Conservation (phyloP, 768 basidiomycete genomes). For the Leccinum fibrillosum region DNA sequence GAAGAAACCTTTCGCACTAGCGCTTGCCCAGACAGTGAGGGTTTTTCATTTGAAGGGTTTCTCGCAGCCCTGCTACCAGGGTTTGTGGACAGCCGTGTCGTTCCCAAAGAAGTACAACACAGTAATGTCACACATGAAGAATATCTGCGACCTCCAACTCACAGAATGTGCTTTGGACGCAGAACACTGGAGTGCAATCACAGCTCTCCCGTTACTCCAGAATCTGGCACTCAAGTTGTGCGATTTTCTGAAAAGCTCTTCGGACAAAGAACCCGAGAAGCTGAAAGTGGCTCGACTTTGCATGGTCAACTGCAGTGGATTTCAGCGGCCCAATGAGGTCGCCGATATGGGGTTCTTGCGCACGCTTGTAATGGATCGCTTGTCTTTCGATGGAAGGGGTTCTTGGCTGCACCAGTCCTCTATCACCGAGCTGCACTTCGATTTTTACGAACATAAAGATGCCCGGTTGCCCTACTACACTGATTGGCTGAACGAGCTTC, state of each 20-base stretch:
- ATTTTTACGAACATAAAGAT: not conserved
- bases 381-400: not conserved
- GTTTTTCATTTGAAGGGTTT: conserved; percentile 1
- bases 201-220: conserved; percentile 12
- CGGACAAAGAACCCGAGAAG: not conserved
- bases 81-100: not conserved
- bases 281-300: not conserved
- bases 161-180: conserved; percentile 3
- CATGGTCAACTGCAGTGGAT: not conserved
- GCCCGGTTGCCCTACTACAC: not conserved
- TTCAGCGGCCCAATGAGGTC: not conserved
- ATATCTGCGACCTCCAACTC: conserved; percentile 15
- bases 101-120: conserved; percentile 1
- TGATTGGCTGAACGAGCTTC: not conserved
- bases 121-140: conserved; percentile 14
- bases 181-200: conserved; percentile 16
- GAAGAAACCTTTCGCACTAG: not conserved
- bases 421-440: not conserved
- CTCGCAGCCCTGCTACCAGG: not conserved
- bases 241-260: not conserved
- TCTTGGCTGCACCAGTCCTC: not conserved
- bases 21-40: not conserved
- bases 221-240: conserved; percentile 10
- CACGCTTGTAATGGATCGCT: not conserved
- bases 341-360: not conserved